Evolutionary conservation across 108 stramenopile genomes (phyloP), one percentile per base, ranked within the genome.

Genomic region (Hondaea fermentalgiana): DNA sequence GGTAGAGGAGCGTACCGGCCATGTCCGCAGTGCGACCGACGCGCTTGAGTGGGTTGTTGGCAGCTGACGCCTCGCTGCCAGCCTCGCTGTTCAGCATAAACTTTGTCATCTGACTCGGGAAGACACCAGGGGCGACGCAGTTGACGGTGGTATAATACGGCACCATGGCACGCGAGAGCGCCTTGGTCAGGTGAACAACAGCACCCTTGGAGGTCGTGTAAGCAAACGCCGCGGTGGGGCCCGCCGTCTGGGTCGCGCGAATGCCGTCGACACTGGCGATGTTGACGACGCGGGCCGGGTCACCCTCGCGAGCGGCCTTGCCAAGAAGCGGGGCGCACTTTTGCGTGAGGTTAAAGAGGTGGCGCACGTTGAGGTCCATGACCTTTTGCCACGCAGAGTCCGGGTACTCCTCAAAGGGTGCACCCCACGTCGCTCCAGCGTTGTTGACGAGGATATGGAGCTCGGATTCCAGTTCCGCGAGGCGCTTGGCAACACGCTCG

Each of bases 191-290:
- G 55, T 95, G 94, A 89, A 97, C 97, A 8, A 97, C 96, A 6
- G 97, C 97, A 5, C 96, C 97, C 93, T 98, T 98, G 90, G 91
- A 92, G 23, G 94, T 95, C 89, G 97, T 97, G 92, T 98, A 98
- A n/a, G 97, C 97, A 89, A 97, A 83, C 6, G 76, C 76, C 6
- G 76, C 76, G 6, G 76, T 83, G n/a, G 76, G 76, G 49, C 76
- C 76, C 8, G 51, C 45, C 8, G 76, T 83, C 5, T 83, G 76
- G 51, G 76, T 83, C 0, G 76, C 95, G 12, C 96, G 44, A 25
- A 98, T 87, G 72, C 97, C 97, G n/a, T 95, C 95, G 21, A 97
- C 92, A 87, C 93, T 94, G n/a, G 97, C 97, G 59, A 98, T 94
- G 88, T 97, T 98, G 88, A 98, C 96, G 72, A 98, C 94, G 44